A percentile compares a stretch with the other conserved stretches of the same genome.
phyloP scores from a whole-genome alignment of 768 basidiomycete genomes.

The Trametes gibbosa region DNA sequence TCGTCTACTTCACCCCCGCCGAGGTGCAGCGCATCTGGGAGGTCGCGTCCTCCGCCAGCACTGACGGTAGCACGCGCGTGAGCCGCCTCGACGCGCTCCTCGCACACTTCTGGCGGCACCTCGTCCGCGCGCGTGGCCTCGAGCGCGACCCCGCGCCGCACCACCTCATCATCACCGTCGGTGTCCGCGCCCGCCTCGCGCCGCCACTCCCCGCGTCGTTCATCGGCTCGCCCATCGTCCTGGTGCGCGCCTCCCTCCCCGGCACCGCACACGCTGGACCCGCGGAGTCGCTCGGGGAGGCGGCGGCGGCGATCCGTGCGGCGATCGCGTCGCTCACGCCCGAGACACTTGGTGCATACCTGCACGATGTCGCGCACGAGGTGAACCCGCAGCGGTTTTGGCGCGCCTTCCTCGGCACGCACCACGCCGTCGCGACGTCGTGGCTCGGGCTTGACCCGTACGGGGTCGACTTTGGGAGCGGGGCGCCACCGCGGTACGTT shows the following conservation, averaged over 20 bases:
- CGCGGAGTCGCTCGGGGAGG: slow-evolving; percentile 14
- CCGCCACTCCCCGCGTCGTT: slow-evolving; percentile 25
- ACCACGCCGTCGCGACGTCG: slow-evolving; percentile 34
- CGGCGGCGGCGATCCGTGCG: slow-evolving; percentile 31
- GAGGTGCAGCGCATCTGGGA: slow-evolving; percentile 35
- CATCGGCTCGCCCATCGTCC: slow-evolving; percentile 35
- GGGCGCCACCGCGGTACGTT: slow-evolving; percentile 26
- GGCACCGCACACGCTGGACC: slow-evolving; percentile 4
- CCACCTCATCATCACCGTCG: slow-evolving; percentile 30
- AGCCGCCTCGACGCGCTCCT: slow-evolving; percentile 38
- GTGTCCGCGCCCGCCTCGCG: slow-evolving; percentile 25
- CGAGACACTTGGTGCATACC: slow-evolving; percentile 27
- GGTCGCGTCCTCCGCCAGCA: slow-evolving; percentile 13
- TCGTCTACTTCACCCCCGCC: slow-evolving; percentile 15
- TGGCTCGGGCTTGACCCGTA: slow-evolving; percentile 35
- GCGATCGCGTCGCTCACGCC: slow-evolving; percentile 28
- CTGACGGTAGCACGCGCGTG: slow-evolving; percentile 6
- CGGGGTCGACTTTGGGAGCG: slow-evolving; percentile 34
- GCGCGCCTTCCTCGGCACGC: slow-evolving; percentile 34
- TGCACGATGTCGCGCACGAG: slow-evolving; percentile 36
- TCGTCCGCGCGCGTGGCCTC: slow-evolving; percentile 31
- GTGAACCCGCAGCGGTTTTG: slow-evolving; percentile 32
- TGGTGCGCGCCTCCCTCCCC: slow-evolving; percentile 26
- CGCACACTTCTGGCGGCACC: slow-evolving; percentile 36
- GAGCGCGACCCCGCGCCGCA: slow-evolving; percentile 21